phyloP scores from a whole-genome alignment of 345 rosid species.

The Eutrema yunnanense region DNA sequence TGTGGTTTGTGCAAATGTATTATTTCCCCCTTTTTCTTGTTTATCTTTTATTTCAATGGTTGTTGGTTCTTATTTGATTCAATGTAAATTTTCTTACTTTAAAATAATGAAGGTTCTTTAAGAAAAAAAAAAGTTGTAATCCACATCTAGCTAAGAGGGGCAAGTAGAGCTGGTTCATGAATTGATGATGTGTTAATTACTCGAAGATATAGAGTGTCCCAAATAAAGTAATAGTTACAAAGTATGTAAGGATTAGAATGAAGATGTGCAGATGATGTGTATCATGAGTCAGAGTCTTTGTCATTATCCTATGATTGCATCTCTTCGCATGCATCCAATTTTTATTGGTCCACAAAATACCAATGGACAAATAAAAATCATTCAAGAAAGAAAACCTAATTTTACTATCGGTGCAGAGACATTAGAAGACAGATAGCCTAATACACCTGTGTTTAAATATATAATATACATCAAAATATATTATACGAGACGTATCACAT shows the following conservation, averaged over 20 bases:
- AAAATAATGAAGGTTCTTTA: no score
- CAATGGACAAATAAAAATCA: conserved; percentile 1
- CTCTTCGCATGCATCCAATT: conserved; percentile 8
- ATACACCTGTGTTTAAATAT: background rate
- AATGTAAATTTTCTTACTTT: no score
- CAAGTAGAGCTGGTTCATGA: conserved; percentile 16
- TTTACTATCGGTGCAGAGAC: background rate
- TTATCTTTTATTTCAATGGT: no score
- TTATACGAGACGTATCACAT: background rate
- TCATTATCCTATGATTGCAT: conserved; percentile 22
- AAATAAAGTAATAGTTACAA: conserved; percentile 3
- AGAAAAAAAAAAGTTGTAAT: background rate
- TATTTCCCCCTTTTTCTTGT: no score
- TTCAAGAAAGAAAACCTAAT: background rate
- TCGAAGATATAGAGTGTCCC: background rate
- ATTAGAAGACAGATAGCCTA: background rate
- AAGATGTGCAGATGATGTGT: conserved; percentile 9
- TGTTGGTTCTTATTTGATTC: no score
- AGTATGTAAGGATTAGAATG: conserved; percentile 7
- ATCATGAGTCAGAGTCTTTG: conserved; percentile 19
- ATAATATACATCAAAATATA: background rate
- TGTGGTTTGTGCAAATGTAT: no score
- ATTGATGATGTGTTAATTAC: background rate
- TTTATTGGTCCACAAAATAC: conserved; percentile 8
- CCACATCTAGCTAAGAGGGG: background rate